These are phyloP conservation scores for Candida manassasensis DNA, from an alignment of 805 yeast genomes.

Conservation along the genomic window DNA sequence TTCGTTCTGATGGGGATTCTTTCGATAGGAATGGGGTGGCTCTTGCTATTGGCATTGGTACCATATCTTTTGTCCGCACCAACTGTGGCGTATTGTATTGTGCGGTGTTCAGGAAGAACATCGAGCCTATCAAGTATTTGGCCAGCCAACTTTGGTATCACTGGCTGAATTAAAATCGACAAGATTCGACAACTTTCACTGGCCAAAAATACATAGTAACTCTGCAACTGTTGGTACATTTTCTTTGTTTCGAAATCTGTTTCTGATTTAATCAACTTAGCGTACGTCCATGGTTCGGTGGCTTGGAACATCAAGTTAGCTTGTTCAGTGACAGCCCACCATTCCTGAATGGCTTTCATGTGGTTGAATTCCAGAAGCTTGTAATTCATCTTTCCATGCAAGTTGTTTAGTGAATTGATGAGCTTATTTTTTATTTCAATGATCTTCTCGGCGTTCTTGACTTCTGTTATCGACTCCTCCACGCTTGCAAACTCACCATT, in stretches of 20 bases:
- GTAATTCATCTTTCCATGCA: conserved; percentile 37
- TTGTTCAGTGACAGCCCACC: conserved; percentile 56
- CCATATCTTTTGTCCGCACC: conserved; percentile 68
- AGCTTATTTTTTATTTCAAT: conserved; percentile 19
- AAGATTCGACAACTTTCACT: conserved; percentile 67
- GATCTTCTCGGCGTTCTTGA: conserved; percentile 11
- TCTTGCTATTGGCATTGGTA: conserved; percentile 40
- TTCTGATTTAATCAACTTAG: conserved; percentile 18
- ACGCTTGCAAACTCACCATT: conserved; percentile 19
- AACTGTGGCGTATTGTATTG: conserved; percentile 39
- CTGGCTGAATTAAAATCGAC: conserved; percentile 64
- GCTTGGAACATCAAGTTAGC: conserved; percentile 67
- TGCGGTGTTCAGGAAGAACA: conserved; percentile 43
- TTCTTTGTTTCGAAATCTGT: conserved; percentile 12
- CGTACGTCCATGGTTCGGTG: conserved; percentile 70
- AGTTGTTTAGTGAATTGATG: conserved; percentile 23
- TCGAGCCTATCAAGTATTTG: conserved; percentile 58
- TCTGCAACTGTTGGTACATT: conserved; percentile 22
- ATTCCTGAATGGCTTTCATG: conserved; percentile 48
- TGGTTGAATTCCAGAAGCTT: conserved; percentile 47
- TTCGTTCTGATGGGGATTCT: conserved; percentile 18
- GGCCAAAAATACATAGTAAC: conserved; percentile 56
- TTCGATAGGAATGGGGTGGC: conserved; percentile 47
- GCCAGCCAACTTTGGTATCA: conserved; percentile 62
- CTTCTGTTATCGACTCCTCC: conserved; percentile 16